Base-by-base conservation (phyloP, 768 basidiomycete species). In the Russula olivacea region DNA sequence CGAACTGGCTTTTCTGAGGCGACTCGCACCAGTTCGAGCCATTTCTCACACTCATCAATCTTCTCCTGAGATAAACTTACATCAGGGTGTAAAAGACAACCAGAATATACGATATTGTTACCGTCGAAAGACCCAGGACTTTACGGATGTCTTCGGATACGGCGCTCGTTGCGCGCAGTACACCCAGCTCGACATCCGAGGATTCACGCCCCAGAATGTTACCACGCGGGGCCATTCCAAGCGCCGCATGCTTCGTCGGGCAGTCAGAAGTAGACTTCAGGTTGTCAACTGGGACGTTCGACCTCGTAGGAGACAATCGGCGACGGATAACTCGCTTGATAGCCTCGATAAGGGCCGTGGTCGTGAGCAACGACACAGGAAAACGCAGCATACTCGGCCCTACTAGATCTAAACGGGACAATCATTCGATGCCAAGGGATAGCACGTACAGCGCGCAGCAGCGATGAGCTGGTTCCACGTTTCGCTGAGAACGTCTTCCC, bases 351-450 rank as follows among this genome's bases (percentile, higher is more conserved):
- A 66, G 55, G 36, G 66, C 65, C 19, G 67, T 61, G 23, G 65
- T 61, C 1, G 61, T 67, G 47, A 68, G 61, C 25, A 66, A 15
- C 6, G 65, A 66, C 25, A 64, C 50, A 23, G 61, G 50, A 21
- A 68, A 66, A 50, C 53, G 47, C 23, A 66, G 30, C 38, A 67
- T 28, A 48, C 54, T 52, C 4, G 67, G 61, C 51, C 61, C 67
- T 68, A 25, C 30, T 47, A 19, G 25, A 38, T 47, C 30, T 57
- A 45, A 47, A 38, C 14, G 15, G 12, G 34, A 36, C 23, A n/a
- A n/a, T 23, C 48, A 23, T 4, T 28, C 28, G 9, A 17, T 23
- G 17, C 41, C 15, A 10, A 19, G 38, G 10, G 41, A 55, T 40
- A 41, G 11, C 17, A 56, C 65, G 17, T 55, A 68, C 67, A 58